Conservation (phyloP, 345 rosid species). For the thale cress (Arabidopsis thaliana) region TAIR10.1 NC_003070.9:3526501-3527000, state of each 20-base stretch:
- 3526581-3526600: conserved; percentile 1
- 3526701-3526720: not conserved
- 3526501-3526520: conserved; percentile 28
- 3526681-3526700: not conserved
- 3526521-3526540: conserved; percentile 33
- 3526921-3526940: not conserved
- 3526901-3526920: not conserved
- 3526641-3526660: not conserved
- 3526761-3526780: not conserved
- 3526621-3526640: not conserved
- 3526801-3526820: no score
- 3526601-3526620: conserved; percentile 16
- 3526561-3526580: not conserved
- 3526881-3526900: conserved; percentile 5
- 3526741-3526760: not conserved
- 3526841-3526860: no score
- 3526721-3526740: not conserved
- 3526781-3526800: no score
- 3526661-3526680: not conserved
- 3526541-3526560: conserved; percentile 26
- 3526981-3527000: not conserved
- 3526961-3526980: not conserved
- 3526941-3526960: not conserved
- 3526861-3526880: not conserved
- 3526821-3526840: no score